Base-by-base conservation (phyloP, 2,329 filamentous ascomycete species). In the Cylindrodendrum hubeiense region DNA sequence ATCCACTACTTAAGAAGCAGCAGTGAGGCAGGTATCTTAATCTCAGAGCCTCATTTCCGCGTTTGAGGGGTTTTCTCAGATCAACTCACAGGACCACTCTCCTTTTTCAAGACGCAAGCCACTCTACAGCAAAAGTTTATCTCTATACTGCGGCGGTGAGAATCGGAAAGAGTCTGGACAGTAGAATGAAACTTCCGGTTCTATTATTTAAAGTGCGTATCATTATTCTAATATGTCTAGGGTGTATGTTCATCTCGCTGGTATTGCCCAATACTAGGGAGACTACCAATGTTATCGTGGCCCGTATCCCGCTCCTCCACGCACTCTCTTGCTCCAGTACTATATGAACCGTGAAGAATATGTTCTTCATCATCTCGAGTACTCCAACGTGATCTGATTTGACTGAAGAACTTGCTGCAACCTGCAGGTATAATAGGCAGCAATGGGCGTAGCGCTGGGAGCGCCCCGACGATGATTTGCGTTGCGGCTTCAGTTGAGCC, bases 381-480 rank as follows among this genome's bases (percentile, higher is more conserved):
- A n/a, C 37, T 39, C n/a, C n/a, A 2, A n/a, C 5, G n/a, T 39
- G 37, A 3, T 8, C 7, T 39, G 15, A 6, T n/a, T 8, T n/a
- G 8, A 8, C 15, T n/a, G 17, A 8, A 39, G 8, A 39, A n/a
- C 17, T 8, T 39, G 6, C n/a, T 19, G 15, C 37, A 39, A 17
- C 37, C 37, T 8, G 7, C 6, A n/a, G 37, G 37, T n/a, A 39
- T 39, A 5, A 39, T 6, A n/a, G 15, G 15, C 5, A 39, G 37
- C 8, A 39, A 8, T 12, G 53, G 53, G 15, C 53, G 53, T 4
- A 56, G 21, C 15, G 53, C 53, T 17, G 53, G 53, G 9, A 56
- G 44, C 46, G 39, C 41, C 7, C 39, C 41, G 6, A 56, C 53
- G 10, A 56, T 22, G 6, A 56, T 56, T 56, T 56, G 53, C 3